Base-by-base conservation (phyloP, 2,329 filamentous ascomycete species). In the Monilinia aucupariae region DNA sequence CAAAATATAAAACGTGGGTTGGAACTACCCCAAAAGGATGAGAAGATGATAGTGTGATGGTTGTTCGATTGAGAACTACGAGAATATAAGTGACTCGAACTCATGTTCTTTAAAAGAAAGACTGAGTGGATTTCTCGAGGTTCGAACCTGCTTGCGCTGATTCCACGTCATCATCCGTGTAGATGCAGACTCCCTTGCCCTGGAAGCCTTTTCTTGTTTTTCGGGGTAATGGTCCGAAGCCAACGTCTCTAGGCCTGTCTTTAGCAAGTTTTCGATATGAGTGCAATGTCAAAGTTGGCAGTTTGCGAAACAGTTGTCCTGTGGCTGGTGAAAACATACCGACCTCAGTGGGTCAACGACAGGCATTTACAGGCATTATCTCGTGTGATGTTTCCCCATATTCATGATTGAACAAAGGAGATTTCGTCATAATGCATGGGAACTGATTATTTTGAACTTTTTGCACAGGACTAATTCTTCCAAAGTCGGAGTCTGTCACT, bases 81-180 rank as follows among this genome's bases (percentile, higher is more conserved):
- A 34, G 49, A 47, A 20, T 39, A 53, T 55, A 17, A 61, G n/a
- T 50, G 45, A 59, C 41, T 45, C 50, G 37, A 47, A 48, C 39
- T 12, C 20, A 30, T 37, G 59, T 61, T 61, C 50, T 61, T 61
- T 61, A 61, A 61, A 61, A 53, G 49, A 61, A 61, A 53, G 51
- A 54, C 27, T 52, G 41, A 27, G 30, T 37, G 50, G 49, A 54
- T 54, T 53, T 61, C 41, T 52, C 39, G 30, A 43, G 30, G 20
- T 17, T n/a, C 39, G 49, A 54, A 55, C 49, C 59, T 55, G 49
- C 37, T 54, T 55, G n/a, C 50, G 30, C 39, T 22, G 22, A 45
- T 55, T 45, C 59, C 59, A 61, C 59, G 59, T 61, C 59, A 61
- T 61, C 59, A n/a, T 55, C 41, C 12, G 25, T 47, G 25, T 10